phyloP scores from a whole-genome alignment of 2,329 filamentous ascomycete species.

The Aquanectria penicillioides region DNA sequence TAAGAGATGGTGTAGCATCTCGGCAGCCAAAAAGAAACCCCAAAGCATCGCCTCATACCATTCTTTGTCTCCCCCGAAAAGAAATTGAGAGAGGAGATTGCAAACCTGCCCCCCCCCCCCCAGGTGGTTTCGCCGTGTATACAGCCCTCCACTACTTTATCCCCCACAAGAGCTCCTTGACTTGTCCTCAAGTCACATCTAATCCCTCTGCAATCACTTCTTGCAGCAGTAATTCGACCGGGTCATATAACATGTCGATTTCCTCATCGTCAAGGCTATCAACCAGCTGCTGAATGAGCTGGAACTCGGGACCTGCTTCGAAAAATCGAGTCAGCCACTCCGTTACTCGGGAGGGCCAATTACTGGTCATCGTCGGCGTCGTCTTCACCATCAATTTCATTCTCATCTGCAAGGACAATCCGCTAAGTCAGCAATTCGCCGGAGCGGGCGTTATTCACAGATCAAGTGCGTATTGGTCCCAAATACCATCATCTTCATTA shows the following conservation, averaged over 20 bases:
- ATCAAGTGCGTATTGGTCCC: conserved; percentile 42
- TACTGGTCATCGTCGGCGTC: neutral
- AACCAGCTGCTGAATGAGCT: neutral
- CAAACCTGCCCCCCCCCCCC: too few species aligned
- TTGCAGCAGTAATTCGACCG: neutral
- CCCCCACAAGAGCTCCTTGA: neutral
- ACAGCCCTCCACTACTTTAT: too few species aligned
- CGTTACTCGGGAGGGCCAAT: neutral
- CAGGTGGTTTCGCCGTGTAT: too few species aligned
- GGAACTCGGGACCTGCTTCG: neutral
- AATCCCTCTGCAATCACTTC: neutral
- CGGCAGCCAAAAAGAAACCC: too few species aligned
- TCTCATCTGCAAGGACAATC: conserved; percentile 13
- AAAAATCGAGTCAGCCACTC: conserved; percentile 3
- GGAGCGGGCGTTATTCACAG: conserved; percentile 24
- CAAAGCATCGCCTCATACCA: too few species aligned
- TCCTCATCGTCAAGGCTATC: neutral
- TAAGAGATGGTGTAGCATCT: too few species aligned
- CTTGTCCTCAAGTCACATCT: neutral
- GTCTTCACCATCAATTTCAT: conserved; percentile 7
- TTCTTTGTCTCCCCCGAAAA: too few species aligned
- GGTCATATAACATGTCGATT: neutral
- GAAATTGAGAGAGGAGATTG: too few species aligned
- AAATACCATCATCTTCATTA: conserved; percentile 39
- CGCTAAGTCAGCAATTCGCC: conserved; percentile 28